Conservation (phyloP, 2,329 filamentous ascomycete genomes). For the Colletotrichum tropicale region DNA sequence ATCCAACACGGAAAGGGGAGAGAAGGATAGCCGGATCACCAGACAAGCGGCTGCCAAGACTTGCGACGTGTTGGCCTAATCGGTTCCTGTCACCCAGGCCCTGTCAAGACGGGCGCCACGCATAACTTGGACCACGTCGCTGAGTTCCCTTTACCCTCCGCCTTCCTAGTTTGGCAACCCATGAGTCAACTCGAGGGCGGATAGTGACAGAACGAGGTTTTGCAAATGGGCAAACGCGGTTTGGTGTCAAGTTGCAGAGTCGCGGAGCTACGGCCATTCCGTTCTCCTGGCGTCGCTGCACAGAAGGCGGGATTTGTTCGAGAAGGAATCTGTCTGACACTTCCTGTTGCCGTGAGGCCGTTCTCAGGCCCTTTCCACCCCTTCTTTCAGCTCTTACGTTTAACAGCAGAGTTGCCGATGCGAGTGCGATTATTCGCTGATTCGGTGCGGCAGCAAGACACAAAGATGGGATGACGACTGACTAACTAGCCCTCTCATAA, state of each 20-base stretch:
- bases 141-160: background rate
- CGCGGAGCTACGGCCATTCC: background rate
- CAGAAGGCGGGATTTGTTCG: conserved; percentile 1
- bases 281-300: background rate
- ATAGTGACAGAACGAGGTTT: background rate
- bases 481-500: background rate
- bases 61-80: background rate
- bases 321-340: background rate
- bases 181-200: background rate
- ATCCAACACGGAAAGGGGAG: background rate
- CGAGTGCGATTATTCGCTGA: background rate
- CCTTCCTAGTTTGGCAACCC: background rate
- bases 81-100: background rate
- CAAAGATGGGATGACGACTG: background rate
- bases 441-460: background rate
- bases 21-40: background rate
- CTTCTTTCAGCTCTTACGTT: background rate
- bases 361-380: background rate
- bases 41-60: background rate
- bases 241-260: conserved; percentile 4
- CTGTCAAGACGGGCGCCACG: background rate
- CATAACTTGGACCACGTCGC: background rate
- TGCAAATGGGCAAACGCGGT: background rate
- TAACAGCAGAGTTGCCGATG: background rate
- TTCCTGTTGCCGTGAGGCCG: background rate